phyloP scores from a whole-genome alignment of 2,329 filamentous ascomycete species.

The Cercospora berteroae region DNA sequence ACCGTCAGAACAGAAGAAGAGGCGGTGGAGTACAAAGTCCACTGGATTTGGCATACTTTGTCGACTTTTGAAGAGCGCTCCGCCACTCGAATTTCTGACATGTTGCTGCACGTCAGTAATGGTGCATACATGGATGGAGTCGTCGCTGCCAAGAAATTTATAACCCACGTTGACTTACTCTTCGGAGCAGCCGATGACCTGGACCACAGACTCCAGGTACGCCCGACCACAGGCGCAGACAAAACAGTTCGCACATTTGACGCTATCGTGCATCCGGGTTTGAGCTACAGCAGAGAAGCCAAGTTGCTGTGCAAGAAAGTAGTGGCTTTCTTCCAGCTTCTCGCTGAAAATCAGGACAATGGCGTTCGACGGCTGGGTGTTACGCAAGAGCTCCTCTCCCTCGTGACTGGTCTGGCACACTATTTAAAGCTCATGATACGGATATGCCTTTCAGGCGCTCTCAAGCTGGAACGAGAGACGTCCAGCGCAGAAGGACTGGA shows the following conservation, averaged over 20 bases:
- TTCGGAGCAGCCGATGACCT: conserved; percentile 86
- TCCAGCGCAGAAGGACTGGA: conserved; percentile 71
- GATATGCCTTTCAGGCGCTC: conserved; percentile 89
- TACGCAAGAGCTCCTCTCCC: conserved; percentile 94
- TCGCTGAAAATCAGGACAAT: conserved; percentile 91
- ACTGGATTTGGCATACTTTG: conserved; percentile 95
- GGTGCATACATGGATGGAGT: conserved; percentile 94
- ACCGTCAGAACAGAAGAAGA: conserved; percentile 83
- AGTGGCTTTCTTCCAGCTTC: conserved; percentile 90
- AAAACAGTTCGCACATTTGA: conserved; percentile 36
- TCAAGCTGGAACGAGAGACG: conserved; percentile 86
- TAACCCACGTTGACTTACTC: conserved; percentile 89
- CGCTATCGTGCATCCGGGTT: conserved; percentile 54
- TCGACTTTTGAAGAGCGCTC: conserved; percentile 97
- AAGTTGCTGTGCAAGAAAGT: conserved; percentile 99
- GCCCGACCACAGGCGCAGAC: conserved; percentile 37
- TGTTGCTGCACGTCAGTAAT: conserved; percentile 97
- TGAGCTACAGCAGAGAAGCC: conserved; percentile 92
- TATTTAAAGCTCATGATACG: conserved; percentile 96
- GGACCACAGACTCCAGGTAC: conserved; percentile 66
- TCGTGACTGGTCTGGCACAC: conserved; percentile 93
- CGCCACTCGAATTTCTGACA: conserved; percentile 96
- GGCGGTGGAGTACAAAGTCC: conserved; percentile 95
- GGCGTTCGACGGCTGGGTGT: conserved; percentile 89
- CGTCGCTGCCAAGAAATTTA: conserved; percentile 91